A percentile compares a stretch with the other conserved stretches of the same genome.
These are phyloP conservation scores for Phaffia rhodozyma DNA, from an alignment of 1,284 basidiomycete genomes.

Conservation along the genomic window DNA sequence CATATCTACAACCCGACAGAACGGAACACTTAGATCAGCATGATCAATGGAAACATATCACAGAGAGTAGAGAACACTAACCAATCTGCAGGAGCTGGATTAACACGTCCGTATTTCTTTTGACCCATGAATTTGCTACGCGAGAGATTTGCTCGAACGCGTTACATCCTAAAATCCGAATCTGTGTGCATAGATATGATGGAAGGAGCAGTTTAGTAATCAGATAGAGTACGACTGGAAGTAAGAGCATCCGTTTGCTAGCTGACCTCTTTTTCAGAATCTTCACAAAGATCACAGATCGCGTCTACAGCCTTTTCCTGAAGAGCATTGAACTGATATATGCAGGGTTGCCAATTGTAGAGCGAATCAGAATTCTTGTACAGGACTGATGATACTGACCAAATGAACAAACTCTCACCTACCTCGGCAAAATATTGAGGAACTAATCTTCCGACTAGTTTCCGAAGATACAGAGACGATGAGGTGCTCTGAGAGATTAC, in stretches of 20 bases:
- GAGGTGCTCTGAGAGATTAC: no score
- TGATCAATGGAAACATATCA: background rate
- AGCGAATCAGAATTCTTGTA: background rate
- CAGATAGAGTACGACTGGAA: no score
- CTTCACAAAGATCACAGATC: constrained; percentile 13
- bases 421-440: background rate
- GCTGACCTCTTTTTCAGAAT: background rate
- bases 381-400: no score
- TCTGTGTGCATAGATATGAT: background rate
- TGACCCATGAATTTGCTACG: constrained; percentile 3
- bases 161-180: constrained; percentile 5
- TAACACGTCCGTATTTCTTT: constrained; percentile 13
- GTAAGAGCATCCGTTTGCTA: background rate
- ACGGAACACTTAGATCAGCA: background rate
- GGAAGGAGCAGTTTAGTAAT: background rate
- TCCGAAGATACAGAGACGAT: background rate
- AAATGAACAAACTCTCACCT: background rate
- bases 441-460: background rate
- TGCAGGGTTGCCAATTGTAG: background rate
- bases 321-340: background rate
- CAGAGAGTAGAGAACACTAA: background rate
- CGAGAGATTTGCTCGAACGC: background rate
- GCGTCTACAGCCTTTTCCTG: constrained; percentile 9
- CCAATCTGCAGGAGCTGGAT: constrained; percentile 14
- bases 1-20: background rate